These are phyloP conservation scores for Wallemia ichthyophaga DNA, from an alignment of 1,284 basidiomycete species.

Conservation along the genomic window DNA sequence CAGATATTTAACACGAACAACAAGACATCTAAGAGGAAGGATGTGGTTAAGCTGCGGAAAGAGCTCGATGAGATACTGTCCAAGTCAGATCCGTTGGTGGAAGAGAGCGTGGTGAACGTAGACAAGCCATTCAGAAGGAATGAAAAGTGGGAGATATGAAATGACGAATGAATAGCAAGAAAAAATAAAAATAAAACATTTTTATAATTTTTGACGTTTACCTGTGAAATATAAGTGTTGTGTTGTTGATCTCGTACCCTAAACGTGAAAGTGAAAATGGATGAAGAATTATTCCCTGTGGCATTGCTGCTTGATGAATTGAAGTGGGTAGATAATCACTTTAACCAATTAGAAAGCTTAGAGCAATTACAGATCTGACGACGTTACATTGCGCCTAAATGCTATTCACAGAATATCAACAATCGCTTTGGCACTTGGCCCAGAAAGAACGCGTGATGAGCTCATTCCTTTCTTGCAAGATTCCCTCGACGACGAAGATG, in stretches of 20 bases:
- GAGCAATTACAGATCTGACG: constrained; percentile 19
- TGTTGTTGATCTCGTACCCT: not conserved
- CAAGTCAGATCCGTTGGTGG: constrained; percentile 63
- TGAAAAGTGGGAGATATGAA: constrained; percentile 23
- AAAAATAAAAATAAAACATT: not conserved
- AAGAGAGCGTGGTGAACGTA: constrained; percentile 49
- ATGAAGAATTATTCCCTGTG: constrained; percentile 11
- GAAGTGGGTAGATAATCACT: constrained; percentile 26
- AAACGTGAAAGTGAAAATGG: not conserved
- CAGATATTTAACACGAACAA: not conserved
- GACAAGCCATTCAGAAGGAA: constrained; percentile 58
- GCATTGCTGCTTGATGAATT: constrained; percentile 70
- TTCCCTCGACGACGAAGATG: constrained; percentile 96
- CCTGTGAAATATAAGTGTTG: too few species aligned
- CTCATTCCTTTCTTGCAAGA: constrained; percentile 82
- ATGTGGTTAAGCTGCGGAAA: constrained; percentile 32
- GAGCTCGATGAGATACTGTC: constrained; percentile 69
- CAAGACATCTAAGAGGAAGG: constrained; percentile 22
- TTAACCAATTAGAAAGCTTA: not conserved
- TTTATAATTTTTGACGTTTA: not conserved
- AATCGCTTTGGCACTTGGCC: constrained; percentile 86
- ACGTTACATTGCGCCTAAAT: constrained; percentile 73
- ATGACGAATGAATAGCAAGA: too few species aligned
- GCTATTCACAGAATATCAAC: constrained; percentile 95
- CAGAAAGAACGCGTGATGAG: constrained; percentile 81